These are phyloP conservation scores for Fomitopsis palustris DNA, from an alignment of 1,284 basidiomycete species.

Conservation along the genomic window DNA sequence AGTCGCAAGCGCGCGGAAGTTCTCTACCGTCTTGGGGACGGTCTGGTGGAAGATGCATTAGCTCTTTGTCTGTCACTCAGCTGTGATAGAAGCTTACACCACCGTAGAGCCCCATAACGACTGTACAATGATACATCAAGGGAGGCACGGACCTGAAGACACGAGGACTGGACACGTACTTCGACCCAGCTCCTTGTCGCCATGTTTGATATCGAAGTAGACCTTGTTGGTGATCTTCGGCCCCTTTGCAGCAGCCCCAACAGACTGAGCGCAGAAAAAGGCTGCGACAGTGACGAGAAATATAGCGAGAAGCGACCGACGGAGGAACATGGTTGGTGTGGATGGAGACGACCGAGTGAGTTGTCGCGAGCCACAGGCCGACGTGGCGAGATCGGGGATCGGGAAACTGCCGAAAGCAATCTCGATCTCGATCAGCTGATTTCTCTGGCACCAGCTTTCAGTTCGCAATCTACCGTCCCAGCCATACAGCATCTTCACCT, in stretches of 20 bases:
- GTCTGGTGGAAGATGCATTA: slow-evolving; percentile 49
- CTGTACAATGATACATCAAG: slow-evolving; percentile 31
- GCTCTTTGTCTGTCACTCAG: slow-evolving; percentile 25
- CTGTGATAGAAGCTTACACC: slow-evolving; percentile 37
- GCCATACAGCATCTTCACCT: too few relatives aligned
- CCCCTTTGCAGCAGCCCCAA: slow-evolving; percentile 65
- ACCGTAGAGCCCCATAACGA: slow-evolving; percentile 85
- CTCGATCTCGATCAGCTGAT: slow-evolving; percentile 3
- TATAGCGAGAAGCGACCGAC: slow-evolving; percentile 57
- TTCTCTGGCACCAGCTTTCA: not conserved
- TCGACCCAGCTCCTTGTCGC: slow-evolving; percentile 78
- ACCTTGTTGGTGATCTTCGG: slow-evolving; percentile 90
- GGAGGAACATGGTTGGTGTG: slow-evolving; percentile 41
- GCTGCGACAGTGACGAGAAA: slow-evolving; percentile 63
- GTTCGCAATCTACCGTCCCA: not conserved
- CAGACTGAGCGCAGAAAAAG: slow-evolving; percentile 64
- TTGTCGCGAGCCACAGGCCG: not conserved
- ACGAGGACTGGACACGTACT: slow-evolving; percentile 44
- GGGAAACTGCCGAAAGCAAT: slow-evolving; percentile 4
- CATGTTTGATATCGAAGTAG: slow-evolving; percentile 92
- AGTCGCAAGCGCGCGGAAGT: slow-evolving; percentile 65
- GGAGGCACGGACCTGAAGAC: slow-evolving; percentile 7
- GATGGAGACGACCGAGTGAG: slow-evolving; percentile 12
- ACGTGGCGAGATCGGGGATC: not conserved
- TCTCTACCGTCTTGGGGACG: slow-evolving; percentile 73